These are phyloP conservation scores for Sindora glabra DNA, from an alignment of 306 rosid genomes.

Conservation along the genomic window DNA sequence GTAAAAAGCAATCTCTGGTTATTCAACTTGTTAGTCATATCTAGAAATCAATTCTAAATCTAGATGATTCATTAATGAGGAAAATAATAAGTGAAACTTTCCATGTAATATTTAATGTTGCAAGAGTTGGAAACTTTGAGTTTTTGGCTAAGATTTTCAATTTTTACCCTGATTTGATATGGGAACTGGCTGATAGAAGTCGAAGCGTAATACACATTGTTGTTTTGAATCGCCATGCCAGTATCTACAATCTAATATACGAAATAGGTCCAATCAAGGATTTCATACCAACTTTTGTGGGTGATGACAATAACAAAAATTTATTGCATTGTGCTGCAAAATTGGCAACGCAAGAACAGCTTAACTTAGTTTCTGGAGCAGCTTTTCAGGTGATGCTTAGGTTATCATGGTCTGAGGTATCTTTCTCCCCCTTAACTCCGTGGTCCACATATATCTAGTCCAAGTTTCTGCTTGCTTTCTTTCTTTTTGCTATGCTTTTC, in stretches of 20 bases:
- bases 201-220: slow-evolving; percentile 30
- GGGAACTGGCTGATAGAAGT: slow-evolving; percentile 13
- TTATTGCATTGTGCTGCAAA: slow-evolving; percentile 32
- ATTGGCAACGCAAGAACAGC: slow-evolving; percentile 18
- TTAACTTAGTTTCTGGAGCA: slow-evolving; percentile 28
- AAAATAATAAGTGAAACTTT: slow-evolving; percentile 1
- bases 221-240: slow-evolving; percentile 31
- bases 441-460: no score
- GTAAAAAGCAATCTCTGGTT: neutral
- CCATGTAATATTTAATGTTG: slow-evolving; percentile 19
- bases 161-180: slow-evolving; percentile 29
- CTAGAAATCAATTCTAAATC: slow-evolving; percentile 8
- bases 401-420: slow-evolving; percentile 34
- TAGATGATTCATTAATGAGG: neutral
- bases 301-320: neutral
- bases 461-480: no score
- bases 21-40: slow-evolving; percentile 5
- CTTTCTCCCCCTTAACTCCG: no score
- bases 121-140: slow-evolving; percentile 33
- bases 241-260: slow-evolving; percentile 31
- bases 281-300: neutral
- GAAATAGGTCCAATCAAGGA: slow-evolving; percentile 25
- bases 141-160: slow-evolving; percentile 25
- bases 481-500: no score
- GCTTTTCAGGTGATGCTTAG: slow-evolving; percentile 29